Evolutionary conservation across 2,329 filamentous ascomycete species (phyloP).

Genomic region (Aspergillus cejpii): DNA sequence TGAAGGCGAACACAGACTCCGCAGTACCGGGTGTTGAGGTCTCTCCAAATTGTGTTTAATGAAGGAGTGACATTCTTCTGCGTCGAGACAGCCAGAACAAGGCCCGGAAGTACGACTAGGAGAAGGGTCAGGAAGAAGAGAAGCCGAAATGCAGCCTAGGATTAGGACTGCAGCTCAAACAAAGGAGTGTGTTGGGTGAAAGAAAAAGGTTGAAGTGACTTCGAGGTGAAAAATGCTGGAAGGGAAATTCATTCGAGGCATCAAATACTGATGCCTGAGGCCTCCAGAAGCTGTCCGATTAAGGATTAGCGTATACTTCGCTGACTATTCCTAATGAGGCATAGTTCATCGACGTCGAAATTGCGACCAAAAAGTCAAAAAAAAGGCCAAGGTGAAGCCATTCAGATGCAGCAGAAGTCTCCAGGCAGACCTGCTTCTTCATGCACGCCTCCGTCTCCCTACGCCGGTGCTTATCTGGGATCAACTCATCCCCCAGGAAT

Average conservation of each 20-base stretch:
- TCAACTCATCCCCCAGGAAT: background rate
- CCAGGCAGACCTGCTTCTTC: slow-evolving; percentile 6
- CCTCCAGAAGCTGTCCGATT: background rate
- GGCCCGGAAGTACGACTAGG: background rate
- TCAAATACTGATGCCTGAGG: background rate
- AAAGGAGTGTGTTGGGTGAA: background rate
- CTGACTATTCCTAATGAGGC: background rate
- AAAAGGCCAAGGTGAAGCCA: slow-evolving; percentile 6
- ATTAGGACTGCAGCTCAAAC: background rate
- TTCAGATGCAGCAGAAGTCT: slow-evolving; percentile 1
- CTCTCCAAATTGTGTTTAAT: background rate
- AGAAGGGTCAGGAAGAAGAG: background rate
- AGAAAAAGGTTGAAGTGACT: background rate
- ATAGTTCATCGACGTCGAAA: background rate
- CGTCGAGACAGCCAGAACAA: background rate
- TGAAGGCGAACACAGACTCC: background rate
- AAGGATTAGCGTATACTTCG: background rate
- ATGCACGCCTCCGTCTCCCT: slow-evolving; percentile 21
- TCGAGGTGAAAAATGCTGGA: background rate
- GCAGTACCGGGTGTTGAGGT: background rate
- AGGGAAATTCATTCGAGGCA: background rate
- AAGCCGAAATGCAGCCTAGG: background rate
- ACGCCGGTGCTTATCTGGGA: slow-evolving; percentile 15
- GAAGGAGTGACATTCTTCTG: slow-evolving; percentile 4
- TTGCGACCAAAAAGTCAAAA: slow-evolving; percentile 8